A percentile compares a stretch with the other conserved stretches of the same genome.
These are phyloP conservation scores for Penicillium argentinense DNA, from an alignment of 495 filamentous ascomycete genomes.

Conservation along the genomic window DNA sequence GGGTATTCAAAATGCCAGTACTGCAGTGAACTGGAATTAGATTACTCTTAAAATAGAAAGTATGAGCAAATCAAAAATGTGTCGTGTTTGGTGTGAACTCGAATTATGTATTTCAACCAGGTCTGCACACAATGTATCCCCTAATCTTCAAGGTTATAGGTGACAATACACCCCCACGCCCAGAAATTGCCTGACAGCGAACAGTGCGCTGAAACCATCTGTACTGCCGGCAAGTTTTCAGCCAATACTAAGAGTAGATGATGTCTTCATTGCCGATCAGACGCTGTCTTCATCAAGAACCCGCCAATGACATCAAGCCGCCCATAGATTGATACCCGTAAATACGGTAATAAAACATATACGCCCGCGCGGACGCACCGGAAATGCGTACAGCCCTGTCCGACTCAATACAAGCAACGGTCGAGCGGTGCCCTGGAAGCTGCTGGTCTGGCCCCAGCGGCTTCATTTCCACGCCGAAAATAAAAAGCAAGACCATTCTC, in stretches of 20 bases:
- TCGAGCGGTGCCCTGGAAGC: not conserved
- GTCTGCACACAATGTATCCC: too few species aligned
- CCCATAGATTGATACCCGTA: constrained; percentile 14
- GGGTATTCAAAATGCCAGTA: too few species aligned
- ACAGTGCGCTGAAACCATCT: too few species aligned
- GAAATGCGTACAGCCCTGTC: constrained; percentile 10
- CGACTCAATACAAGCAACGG: constrained; percentile 3
- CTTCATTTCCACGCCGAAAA: constrained; percentile 1
- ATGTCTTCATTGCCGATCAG: not conserved
- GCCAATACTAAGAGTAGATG: not conserved
- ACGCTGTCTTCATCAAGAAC: not conserved
- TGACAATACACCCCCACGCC: too few species aligned
- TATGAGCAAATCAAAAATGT: too few species aligned
- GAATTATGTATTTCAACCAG: too few species aligned
- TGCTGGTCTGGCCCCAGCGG: constrained; percentile 3
- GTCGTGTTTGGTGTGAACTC: too few species aligned
- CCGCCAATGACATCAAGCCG: constrained; percentile 16
- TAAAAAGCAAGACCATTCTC: not conserved
- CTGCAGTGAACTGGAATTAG: too few species aligned
- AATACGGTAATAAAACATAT: constrained; percentile 16
- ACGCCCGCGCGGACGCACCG: not conserved
- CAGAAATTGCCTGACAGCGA: too few species aligned
- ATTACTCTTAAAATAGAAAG: too few species aligned
- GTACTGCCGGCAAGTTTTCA: too few species aligned
- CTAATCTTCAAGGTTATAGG: too few species aligned